phyloP scores from a whole-genome alignment of 2,329 filamentous ascomycete species.

The Pestalotiopsis sp. region DNA sequence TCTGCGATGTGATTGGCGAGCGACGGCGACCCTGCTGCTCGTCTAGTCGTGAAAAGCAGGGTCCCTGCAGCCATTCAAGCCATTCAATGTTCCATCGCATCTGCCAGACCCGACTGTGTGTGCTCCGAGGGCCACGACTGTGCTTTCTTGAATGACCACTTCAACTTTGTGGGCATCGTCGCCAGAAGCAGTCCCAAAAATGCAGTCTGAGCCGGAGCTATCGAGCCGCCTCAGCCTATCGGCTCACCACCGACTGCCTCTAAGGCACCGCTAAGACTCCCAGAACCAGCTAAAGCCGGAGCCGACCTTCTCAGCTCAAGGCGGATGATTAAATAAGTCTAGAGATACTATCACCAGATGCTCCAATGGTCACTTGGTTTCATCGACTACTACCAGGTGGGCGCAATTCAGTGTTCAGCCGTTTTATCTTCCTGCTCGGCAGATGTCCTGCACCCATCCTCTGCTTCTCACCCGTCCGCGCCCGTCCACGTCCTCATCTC shows the following conservation, averaged over 20 bases:
- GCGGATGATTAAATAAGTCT: neutral
- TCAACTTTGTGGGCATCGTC: neutral
- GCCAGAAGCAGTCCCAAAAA: neutral
- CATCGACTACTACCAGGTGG: neutral
- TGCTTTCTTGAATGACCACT: neutral
- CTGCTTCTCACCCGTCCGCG: too few relatives aligned
- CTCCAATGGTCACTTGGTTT: neutral
- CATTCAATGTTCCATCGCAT: neutral
- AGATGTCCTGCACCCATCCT: neutral
- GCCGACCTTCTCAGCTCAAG: neutral
- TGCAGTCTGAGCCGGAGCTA: constrained; percentile 11
- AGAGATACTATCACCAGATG: neutral
- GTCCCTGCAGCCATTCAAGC: neutral
- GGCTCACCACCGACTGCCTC: constrained; percentile 6
- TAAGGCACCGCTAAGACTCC: neutral
- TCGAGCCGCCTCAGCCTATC: constrained; percentile 8
- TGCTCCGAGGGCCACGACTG: neutral
- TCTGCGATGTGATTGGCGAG: neutral
- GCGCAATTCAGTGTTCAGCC: neutral
- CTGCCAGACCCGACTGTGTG: neutral
- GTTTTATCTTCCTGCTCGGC: neutral
- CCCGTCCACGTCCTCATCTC: too few relatives aligned
- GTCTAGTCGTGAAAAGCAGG: neutral
- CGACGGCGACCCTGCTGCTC: neutral
- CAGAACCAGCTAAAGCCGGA: neutral